phyloP scores from a whole-genome alignment of 371 early-diverging fungal genomes.

The Capillidium rhysosporum region DNA sequence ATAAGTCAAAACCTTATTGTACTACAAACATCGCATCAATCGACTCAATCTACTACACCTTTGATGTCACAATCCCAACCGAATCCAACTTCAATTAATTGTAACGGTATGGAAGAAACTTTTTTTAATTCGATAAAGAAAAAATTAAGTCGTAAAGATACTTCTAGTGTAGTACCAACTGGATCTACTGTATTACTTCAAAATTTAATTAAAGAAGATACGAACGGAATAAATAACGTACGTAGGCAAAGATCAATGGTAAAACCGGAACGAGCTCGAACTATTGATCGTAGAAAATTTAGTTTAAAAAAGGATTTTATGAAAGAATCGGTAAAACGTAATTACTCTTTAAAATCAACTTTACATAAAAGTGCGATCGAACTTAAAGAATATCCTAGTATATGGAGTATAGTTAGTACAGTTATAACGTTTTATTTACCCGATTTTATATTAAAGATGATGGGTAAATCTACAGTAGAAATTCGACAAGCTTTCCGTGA shows the following conservation, averaged over 20 bases:
- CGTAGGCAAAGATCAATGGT: conserved; percentile 2
- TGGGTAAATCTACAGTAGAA: conserved; percentile 16
- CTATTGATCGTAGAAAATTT: conserved; percentile 3
- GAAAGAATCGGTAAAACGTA: neutral
- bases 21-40: too few relatives aligned
- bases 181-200: too few relatives aligned
- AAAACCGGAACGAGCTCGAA: conserved; percentile 3
- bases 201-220: neutral
- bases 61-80: too few relatives aligned
- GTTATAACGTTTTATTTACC: conserved; percentile 7
- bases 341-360: neutral
- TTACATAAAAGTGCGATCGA: neutral
- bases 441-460: neutral
- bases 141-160: too few relatives aligned
- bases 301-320: conserved; percentile 3
- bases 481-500: conserved; percentile 70
- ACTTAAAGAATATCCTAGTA: neutral
- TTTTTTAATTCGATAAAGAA: too few relatives aligned
- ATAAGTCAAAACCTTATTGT: too few relatives aligned
- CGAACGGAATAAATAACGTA: neutral
- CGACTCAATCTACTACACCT: too few relatives aligned
- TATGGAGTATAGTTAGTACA: conserved; percentile 3
- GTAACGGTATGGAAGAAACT: too few relatives aligned
- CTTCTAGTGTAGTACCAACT: too few relatives aligned
- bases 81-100: too few relatives aligned